Evolutionary conservation across 176 grass and related monocot genomes (phyloP).

Genomic region (Metroxylon sagu): DNA sequence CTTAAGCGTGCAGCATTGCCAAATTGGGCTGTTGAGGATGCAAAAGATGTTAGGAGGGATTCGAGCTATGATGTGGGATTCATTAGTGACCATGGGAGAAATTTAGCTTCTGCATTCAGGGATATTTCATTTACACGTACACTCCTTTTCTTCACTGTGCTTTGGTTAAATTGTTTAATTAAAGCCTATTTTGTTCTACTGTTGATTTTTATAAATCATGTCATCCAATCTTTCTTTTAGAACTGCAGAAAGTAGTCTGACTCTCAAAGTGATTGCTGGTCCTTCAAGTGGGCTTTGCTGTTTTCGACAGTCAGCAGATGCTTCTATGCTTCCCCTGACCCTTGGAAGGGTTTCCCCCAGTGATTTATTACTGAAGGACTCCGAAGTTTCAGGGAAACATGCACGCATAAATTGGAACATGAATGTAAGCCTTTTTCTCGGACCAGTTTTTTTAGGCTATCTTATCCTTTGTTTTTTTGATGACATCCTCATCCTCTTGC

Average conservation of each 20-base stretch:
- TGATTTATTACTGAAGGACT: constrained; percentile 60
- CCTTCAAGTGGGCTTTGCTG: constrained; percentile 49
- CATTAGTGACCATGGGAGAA: constrained; percentile 16
- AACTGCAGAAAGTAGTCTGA: constrained; percentile 55
- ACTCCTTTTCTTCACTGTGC: constrained; percentile 7
- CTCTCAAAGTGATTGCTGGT: constrained; percentile 64
- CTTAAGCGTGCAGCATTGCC: constrained; percentile 32
- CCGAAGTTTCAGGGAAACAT: constrained; percentile 84
- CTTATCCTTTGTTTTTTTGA: too few relatives aligned
- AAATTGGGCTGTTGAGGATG: constrained; percentile 28
- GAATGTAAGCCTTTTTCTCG: constrained; percentile 30
- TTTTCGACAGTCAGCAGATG: constrained; percentile 39
- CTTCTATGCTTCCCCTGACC: constrained; percentile 36
- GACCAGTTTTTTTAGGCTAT: too few relatives aligned
- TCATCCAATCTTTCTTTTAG: constrained; percentile 35
- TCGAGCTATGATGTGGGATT: constrained; percentile 15
- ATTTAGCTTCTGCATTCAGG: constrained; percentile 20
- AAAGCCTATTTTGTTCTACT: background rate
- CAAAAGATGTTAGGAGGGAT: constrained; percentile 32
- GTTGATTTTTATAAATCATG: constrained; percentile 29
- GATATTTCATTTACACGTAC: constrained; percentile 50
- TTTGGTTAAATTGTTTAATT: too few relatives aligned
- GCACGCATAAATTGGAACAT: constrained; percentile 65
- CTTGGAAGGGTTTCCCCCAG: constrained; percentile 66
- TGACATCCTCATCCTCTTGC: too few relatives aligned